Evolutionary conservation across 2,329 filamentous ascomycete species (phyloP).

Genomic region (Dothiorella sarmentorum): DNA sequence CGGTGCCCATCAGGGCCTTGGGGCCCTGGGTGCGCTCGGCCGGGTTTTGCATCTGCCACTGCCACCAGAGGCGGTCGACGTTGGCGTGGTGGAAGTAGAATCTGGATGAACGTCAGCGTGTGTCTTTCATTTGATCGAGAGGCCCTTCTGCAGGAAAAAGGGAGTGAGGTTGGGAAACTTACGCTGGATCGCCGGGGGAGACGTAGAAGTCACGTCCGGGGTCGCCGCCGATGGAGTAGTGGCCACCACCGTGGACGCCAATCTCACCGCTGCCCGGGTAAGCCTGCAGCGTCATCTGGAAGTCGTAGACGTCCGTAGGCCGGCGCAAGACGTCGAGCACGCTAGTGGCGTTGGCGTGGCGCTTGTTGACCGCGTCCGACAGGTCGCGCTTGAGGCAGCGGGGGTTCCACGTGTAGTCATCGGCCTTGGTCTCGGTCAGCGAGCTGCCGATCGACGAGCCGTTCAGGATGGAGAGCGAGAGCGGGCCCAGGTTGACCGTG

Average conservation of each 20-base stretch:
- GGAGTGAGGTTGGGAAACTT: constrained; percentile 34
- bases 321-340: constrained; percentile 26
- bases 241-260: constrained; percentile 47
- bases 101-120: background rate
- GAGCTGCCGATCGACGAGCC: constrained; percentile 24
- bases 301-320: constrained; percentile 30
- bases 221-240: constrained; percentile 48
- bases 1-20: constrained; percentile 37
- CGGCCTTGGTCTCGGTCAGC: background rate
- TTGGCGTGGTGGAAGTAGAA: constrained; percentile 44
- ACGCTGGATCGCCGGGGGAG: constrained; percentile 44
- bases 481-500: constrained; percentile 48
- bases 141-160: background rate
- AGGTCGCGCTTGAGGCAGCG: constrained; percentile 40
- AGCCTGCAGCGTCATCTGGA: constrained; percentile 39
- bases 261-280: constrained; percentile 33
- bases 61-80: constrained; percentile 49
- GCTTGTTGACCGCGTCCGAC: constrained; percentile 25
- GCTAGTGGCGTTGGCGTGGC: constrained; percentile 26
- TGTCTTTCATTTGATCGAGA: too few relatives aligned
- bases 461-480: constrained; percentile 25
- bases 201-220: constrained; percentile 45
- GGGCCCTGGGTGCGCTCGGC: constrained; percentile 28
- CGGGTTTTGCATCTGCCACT: constrained; percentile 48
- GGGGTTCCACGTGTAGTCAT: constrained; percentile 31